Base-by-base conservation (phyloP, 495 filamentous ascomycete species). In the Aspergillus funiculosus region DNA sequence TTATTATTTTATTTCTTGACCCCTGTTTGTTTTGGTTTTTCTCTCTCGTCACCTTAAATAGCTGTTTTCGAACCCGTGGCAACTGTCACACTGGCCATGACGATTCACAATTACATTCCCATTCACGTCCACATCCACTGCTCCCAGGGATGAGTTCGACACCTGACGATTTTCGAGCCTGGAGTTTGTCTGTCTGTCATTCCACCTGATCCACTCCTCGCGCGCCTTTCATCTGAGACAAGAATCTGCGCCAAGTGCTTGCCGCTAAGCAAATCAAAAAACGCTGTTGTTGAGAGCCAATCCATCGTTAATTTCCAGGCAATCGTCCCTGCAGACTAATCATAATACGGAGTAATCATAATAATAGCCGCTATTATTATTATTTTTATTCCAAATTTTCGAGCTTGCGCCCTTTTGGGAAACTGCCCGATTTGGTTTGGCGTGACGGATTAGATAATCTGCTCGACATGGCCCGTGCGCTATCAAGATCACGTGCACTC, bases 401-500 rank as follows among this genome's bases (percentile, higher is more conserved):
- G 22, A 36, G 39, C 39, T 44, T 41, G 13, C 34, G 30, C 39
- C 6, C 9, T 28, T 43, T 35, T 28, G 25, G 24, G 39, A 36
- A 36, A 38, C 39, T 41, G 26, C 40, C 43, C 43, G 19, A 44
- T 48, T 53, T 13, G 28, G 47, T 27, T 42, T 21, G 24, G n/a
- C n/a, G n/a, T n/a, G 34, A 20, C 27, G 26, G 38, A 48, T 57
- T 53, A 52, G 21, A 30, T 52, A 47, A 50, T 53, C 42, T 36
- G n/a, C n/a, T 42, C 28, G 43, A 52, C 14, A 26, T 52, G 56
- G 56, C 51, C 57, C 41, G 53, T 52, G 53, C 53, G n/a, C 22
- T 49, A 43, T 54, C 32, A 37, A 44, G 47, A 50, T 57, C 57
- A 60, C 57, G 57, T 60, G 57, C 17, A 48, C 56, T 40, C 52